Evolutionary conservation across 129 eudicot genomes (phyloP).

Genomic region (Lonicera japonica): DNA sequence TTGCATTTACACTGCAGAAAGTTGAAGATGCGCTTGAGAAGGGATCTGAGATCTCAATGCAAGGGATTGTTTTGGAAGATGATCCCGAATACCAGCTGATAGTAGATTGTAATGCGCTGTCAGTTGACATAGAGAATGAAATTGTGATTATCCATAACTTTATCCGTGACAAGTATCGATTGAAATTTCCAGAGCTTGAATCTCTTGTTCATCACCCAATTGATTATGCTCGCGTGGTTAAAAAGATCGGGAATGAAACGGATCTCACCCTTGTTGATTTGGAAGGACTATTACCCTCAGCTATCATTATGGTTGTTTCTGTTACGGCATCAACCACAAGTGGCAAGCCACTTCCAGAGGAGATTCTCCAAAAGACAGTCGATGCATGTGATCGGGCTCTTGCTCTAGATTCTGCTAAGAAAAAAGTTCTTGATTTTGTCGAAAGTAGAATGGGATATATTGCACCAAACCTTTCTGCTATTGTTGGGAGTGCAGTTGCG

Average conservation of each 20-base stretch:
- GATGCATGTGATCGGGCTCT: slow-evolving; percentile 96
- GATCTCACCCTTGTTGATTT: slow-evolving; percentile 85
- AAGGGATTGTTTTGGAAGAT: slow-evolving; percentile 69
- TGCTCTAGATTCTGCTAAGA: slow-evolving; percentile 67
- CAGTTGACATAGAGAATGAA: slow-evolving; percentile 93
- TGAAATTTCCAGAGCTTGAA: slow-evolving; percentile 88
- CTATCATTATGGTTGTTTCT: slow-evolving; percentile 85
- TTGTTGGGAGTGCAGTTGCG: slow-evolving; percentile 93
- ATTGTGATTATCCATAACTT: slow-evolving; percentile 78
- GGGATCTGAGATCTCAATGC: slow-evolving; percentile 45
- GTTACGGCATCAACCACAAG: slow-evolving; percentile 91
- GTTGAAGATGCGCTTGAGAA: slow-evolving; percentile 80
- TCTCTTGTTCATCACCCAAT: slow-evolving; percentile 94
- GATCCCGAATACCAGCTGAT: slow-evolving; percentile 95
- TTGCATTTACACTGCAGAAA: slow-evolving; percentile 43
- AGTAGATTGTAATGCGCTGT: slow-evolving; percentile 86
- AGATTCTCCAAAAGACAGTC: slow-evolving; percentile 60
- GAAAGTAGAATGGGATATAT: slow-evolving; percentile 86
- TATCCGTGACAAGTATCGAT: slow-evolving; percentile 79
- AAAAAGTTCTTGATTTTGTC: slow-evolving; percentile 81
- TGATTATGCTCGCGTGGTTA: slow-evolving; percentile 91
- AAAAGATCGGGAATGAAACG: slow-evolving; percentile 76
- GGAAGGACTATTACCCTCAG: slow-evolving; percentile 82
- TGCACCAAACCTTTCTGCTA: slow-evolving; percentile 85
- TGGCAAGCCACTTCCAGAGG: slow-evolving; percentile 86